phyloP scores from a whole-genome alignment of 345 rosid genomes.

The Brassica napus region Da-Ae NC_063450.1:45474501-45475000 shows the following conservation, averaged over 20 bases:
- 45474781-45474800: background rate
- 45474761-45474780: background rate
- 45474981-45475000: background rate
- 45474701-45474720: no score
- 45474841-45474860: background rate
- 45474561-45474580: no score
- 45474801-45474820: background rate
- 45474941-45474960: background rate
- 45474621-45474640: background rate
- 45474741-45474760: background rate
- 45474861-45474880: background rate
- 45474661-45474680: background rate
- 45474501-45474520: background rate
- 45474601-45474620: background rate
- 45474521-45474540: background rate
- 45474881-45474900: background rate
- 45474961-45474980: background rate
- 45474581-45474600: background rate
- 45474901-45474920: background rate
- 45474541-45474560: background rate
- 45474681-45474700: background rate
- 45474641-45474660: background rate
- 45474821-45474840: background rate
- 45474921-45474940: background rate
- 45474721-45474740: background rate